Evolutionary conservation across 2,329 filamentous ascomycete species (phyloP), one percentile per base, ranked within the genome.

Genomic region (Colletotrichum melonis): DNA sequence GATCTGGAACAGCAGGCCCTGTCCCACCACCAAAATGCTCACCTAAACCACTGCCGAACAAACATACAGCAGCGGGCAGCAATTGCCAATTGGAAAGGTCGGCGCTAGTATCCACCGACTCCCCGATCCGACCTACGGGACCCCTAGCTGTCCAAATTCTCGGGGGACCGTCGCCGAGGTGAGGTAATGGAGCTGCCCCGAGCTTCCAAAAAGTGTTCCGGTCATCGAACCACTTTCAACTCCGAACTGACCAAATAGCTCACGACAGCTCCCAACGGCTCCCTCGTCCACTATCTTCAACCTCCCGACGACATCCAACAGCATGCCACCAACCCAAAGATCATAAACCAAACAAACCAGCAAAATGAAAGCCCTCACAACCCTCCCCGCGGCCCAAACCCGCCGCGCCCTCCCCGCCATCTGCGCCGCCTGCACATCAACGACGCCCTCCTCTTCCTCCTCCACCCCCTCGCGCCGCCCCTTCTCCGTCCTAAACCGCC

Each of bases 401-500:
- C 69, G 69, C 42, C 69, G 46, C 57, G 62, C 56, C 66, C 30
- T 73, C 24, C 69, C 69, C 54, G 70, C 66, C 59, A 52, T 72
- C 42, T 70, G 49, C 60, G 73, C 75, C 19, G 72, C 75, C 24
- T 76, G 74, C 56, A 63, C 75, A 68, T 63, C 75, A 8, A 74
- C 76, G 14, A 30, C 60, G 19, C 9, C 70, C 7, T 22, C 52
- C 2, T 35, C 64, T 0, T 75, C 75, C 9, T 72, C 76, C 2
- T 42, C 46, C 9, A 66, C 73, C 4, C 65, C 73, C 6, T 67
- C 76, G 4, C 35, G 67, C 55, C 76, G 80, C 60, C 77, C 68
- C 69, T 97, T 98, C 86, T 97, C 95, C 56, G 90, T 95, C 75
- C 90, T 97, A 78, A 93, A 93, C 82, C 93, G 97, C 7, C 96